These are phyloP conservation scores for Sclerotinia sclerotiorum DNA, from an alignment of 2,329 filamentous ascomycete species.

Conservation along the genomic window DNA sequence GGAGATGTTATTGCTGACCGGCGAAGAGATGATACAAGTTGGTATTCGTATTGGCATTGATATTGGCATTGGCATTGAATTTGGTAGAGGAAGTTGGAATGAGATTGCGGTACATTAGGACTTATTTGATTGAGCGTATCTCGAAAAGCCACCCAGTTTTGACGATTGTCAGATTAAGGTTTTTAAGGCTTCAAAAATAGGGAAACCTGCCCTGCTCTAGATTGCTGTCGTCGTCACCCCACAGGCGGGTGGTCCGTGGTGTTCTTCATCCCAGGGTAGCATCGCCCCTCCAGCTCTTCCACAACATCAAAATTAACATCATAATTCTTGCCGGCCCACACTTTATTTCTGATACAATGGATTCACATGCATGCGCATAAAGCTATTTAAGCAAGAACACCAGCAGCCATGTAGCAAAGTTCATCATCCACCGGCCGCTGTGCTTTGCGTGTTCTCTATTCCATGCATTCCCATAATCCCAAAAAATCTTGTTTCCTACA, in stretches of 20 bases:
- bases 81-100: background rate
- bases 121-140: background rate
- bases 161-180: background rate
- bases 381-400: background rate
- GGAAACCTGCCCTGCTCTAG: background rate
- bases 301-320: slow-evolving; percentile 1
- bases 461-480: background rate
- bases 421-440: slow-evolving; percentile 2
- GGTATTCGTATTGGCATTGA: background rate
- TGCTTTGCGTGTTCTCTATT: slow-evolving; percentile 18
- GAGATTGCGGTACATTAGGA: background rate
- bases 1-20: background rate
- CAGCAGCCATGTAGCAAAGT: background rate
- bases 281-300: background rate
- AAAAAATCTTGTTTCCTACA: slow-evolving; percentile 23
- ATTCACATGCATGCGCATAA: background rate
- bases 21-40: background rate
- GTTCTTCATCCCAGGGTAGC: slow-evolving; percentile 1
- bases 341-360: background rate
- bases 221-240: slow-evolving; percentile 1
- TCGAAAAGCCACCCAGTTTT: background rate
- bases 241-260: slow-evolving; percentile 11
- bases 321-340: background rate
- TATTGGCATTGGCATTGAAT: no score
- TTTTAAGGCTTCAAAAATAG: background rate